A percentile compares a stretch with the other conserved stretches of the same genome.
Conservation (phyloP, 176 grass and related monocot species). For the bread wheat (Triticum aestivum) region DNA sequence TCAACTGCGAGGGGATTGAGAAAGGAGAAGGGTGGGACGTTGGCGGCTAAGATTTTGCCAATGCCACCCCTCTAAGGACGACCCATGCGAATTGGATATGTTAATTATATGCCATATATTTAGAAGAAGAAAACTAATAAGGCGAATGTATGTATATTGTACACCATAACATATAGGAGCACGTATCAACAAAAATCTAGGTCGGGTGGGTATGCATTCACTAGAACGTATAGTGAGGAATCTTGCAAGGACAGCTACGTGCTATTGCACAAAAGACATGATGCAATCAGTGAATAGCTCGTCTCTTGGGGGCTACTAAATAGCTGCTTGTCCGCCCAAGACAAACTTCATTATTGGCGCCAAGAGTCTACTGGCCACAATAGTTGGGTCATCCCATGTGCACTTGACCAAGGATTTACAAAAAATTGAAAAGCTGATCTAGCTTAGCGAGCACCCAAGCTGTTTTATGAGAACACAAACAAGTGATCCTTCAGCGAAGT, state of each 20-base stretch:
- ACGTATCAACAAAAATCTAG: not conserved
- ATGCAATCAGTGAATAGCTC: conserved; percentile 9
- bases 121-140: no score
- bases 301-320: conserved; percentile 23
- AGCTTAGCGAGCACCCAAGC: not conserved
- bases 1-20: no score
- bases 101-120: not conserved
- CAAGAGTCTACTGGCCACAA: not conserved
- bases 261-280: conserved; percentile 7
- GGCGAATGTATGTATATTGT: not conserved
- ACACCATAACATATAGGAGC: not conserved
- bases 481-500: conserved; percentile 9
- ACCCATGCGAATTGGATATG: not conserved
- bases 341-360: conserved; percentile 45
- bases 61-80: no score
- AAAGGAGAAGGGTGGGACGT: no score
- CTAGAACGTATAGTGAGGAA: not conserved
- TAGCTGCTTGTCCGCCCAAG: conserved; percentile 30
- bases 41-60: no score
- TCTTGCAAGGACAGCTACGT: conserved; percentile 16
- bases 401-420: conserved; percentile 33
- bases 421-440: not conserved
- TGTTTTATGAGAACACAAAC: conserved; percentile 19
- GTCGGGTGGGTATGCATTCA: not conserved
- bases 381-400: conserved; percentile 39